Evolutionary conservation across 257 asterid genomes (phyloP).

Genomic region (Lithospermum erythrorhizon): DNA sequence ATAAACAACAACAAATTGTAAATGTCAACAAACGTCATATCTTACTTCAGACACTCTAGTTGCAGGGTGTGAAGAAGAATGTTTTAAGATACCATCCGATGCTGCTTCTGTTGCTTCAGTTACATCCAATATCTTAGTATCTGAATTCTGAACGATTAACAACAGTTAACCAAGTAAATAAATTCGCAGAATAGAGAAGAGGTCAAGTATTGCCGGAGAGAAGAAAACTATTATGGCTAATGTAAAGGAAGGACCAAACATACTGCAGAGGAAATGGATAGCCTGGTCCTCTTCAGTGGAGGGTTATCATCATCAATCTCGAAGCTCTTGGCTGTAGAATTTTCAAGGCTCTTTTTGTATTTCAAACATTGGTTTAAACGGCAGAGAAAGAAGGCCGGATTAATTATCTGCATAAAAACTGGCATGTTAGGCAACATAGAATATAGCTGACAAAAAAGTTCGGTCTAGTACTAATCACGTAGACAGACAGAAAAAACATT

Average conservation of each 20-base stretch:
- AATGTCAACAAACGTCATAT: background rate
- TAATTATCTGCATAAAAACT: slow-evolving; percentile 36
- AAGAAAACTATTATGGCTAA: background rate
- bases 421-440: background rate
- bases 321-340: slow-evolving; percentile 13
- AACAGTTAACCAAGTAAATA: background rate
- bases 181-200: background rate
- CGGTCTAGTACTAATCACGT: background rate
- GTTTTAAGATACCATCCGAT: slow-evolving; percentile 8
- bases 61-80: slow-evolving; percentile 9
- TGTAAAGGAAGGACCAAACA: slow-evolving; percentile 15
- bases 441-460: no score
- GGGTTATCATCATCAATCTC: slow-evolving; percentile 18
- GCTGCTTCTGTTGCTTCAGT: slow-evolving; percentile 4
- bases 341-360: slow-evolving; percentile 32
- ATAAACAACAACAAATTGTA: background rate
- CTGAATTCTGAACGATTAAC: no score
- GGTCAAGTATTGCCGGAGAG: background rate
- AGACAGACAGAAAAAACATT: background rate
- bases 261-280: slow-evolving; percentile 25
- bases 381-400: slow-evolving; percentile 41
- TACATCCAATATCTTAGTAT: slow-evolving; percentile 6
- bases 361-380: slow-evolving; percentile 40
- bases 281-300: slow-evolving; percentile 45
- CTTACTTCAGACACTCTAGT: slow-evolving; percentile 11